Evolutionary conservation across 2,329 filamentous ascomycete species (phyloP).

Genomic region (Metarhizium sp.): DNA sequence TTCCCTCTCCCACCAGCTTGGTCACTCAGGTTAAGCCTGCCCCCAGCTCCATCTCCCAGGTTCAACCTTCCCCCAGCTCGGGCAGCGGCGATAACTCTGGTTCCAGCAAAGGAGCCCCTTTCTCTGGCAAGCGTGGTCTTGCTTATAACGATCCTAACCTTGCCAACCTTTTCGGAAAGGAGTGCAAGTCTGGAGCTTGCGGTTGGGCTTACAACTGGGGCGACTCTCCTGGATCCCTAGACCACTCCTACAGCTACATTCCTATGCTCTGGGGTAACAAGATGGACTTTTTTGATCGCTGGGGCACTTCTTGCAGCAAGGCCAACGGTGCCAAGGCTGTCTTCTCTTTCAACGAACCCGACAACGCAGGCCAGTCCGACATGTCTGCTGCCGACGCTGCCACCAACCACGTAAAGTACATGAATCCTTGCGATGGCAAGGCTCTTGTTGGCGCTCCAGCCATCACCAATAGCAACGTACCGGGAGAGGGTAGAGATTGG

Average conservation of each 20-base stretch:
- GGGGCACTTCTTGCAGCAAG: conserved; percentile 38
- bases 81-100: conserved; percentile 2
- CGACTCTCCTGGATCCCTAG: conserved; percentile 30
- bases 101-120: conserved; percentile 7
- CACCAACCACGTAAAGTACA: conserved; percentile 38
- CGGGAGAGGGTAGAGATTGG: conserved; percentile 42
- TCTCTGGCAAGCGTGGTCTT: conserved; percentile 51
- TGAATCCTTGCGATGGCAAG: conserved; percentile 45
- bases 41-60: conserved; percentile 3
- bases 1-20: no score
- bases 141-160: conserved; percentile 54
- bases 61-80: conserved; percentile 12
- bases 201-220: conserved; percentile 65
- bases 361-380: conserved; percentile 51
- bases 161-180: conserved; percentile 37
- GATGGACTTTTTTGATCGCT: conserved; percentile 34
- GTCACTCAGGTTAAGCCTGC: no score
- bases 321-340: conserved; percentile 47
- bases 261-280: conserved; percentile 56
- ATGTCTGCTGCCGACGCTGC: conserved; percentile 43
- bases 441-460: conserved; percentile 49
- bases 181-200: conserved; percentile 27
- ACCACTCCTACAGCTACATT: conserved; percentile 44
- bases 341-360: conserved; percentile 66
- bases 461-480: conserved; percentile 48